Evolutionary conservation across 345 rosid species (phyloP).

Genomic region (Aquilaria malaccensis): DNA sequence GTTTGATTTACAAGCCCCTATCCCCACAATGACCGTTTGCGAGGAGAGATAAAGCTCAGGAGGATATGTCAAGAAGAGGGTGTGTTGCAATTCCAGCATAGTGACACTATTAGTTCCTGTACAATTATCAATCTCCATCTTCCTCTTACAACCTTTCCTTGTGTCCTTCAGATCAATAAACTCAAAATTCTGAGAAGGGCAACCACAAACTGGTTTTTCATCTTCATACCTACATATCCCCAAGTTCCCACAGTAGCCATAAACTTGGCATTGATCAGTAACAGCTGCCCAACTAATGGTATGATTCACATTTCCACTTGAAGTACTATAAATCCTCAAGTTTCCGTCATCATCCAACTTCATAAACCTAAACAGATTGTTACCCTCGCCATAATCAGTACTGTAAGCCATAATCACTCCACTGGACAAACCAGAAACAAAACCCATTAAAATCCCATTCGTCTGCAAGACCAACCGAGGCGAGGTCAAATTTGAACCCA

Average conservation of each 20-base stretch:
- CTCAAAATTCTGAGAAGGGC: slow-evolving; percentile 60
- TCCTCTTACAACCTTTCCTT: slow-evolving; percentile 56
- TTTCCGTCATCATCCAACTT: slow-evolving; percentile 56
- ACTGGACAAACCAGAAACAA: slow-evolving; percentile 19
- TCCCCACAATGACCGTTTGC: slow-evolving; percentile 26
- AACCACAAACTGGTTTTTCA: slow-evolving; percentile 39
- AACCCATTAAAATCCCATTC: slow-evolving; percentile 34
- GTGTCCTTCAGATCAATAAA: slow-evolving; percentile 32
- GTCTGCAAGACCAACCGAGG: slow-evolving; percentile 35
- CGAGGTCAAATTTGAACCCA: slow-evolving; percentile 30
- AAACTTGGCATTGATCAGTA: slow-evolving; percentile 49
- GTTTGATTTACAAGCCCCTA: slow-evolving; percentile 38
- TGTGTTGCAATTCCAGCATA: slow-evolving; percentile 41
- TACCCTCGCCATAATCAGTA: slow-evolving; percentile 49
- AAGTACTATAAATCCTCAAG: slow-evolving; percentile 45
- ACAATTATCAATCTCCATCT: slow-evolving; percentile 39
- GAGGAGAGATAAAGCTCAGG: slow-evolving; percentile 17
- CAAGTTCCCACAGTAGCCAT: slow-evolving; percentile 50
- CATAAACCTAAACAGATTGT: slow-evolving; percentile 44
- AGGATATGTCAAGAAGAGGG: slow-evolving; percentile 29
- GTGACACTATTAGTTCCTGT: slow-evolving; percentile 20
- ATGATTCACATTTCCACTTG: slow-evolving; percentile 16
- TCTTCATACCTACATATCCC: slow-evolving; percentile 53
- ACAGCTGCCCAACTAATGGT: slow-evolving; percentile 43
- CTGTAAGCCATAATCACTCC: slow-evolving; percentile 28